A percentile compares a stretch with the other conserved stretches of the same genome.
Conservation (phyloP, 768 basidiomycete species). For the Arthromyces matolae region DNA sequence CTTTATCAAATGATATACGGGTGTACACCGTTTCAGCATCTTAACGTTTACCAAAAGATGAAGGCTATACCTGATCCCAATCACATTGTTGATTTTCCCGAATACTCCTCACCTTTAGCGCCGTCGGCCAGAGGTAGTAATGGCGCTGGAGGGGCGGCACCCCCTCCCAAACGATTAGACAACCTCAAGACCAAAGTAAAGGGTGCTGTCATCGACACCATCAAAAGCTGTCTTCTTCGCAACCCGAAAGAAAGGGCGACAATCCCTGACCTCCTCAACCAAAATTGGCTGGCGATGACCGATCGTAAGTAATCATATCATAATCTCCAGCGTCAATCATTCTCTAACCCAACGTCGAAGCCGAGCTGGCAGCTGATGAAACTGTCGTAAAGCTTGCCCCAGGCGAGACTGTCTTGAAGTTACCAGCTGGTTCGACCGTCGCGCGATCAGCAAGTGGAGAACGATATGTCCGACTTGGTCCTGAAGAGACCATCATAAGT, state of each 20-base stretch:
- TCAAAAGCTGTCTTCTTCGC: slow-evolving; percentile 77
- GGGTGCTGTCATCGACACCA: slow-evolving; percentile 70
- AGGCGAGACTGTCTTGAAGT: slow-evolving; percentile 4
- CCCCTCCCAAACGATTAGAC: slow-evolving; percentile 56
- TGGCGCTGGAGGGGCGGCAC: slow-evolving; percentile 23
- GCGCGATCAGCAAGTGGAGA: slow-evolving; percentile 4
- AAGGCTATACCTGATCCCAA: slow-evolving; percentile 82
- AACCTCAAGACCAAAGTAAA: slow-evolving; percentile 72
- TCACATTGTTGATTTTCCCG: slow-evolving; percentile 80
- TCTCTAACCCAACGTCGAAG: slow-evolving; percentile 11
- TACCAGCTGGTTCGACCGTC: background rate
- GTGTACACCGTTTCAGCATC: slow-evolving; percentile 84
- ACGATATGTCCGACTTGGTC: slow-evolving; percentile 2
- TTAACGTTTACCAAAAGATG: slow-evolving; percentile 87
- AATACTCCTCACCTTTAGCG: slow-evolving; percentile 53
- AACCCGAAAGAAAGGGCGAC: slow-evolving; percentile 81
- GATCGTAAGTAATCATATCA: slow-evolving; percentile 40
- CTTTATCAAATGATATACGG: slow-evolving; percentile 99
- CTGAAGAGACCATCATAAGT: slow-evolving; percentile 70
- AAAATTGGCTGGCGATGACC: slow-evolving; percentile 73
- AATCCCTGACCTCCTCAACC: slow-evolving; percentile 81
- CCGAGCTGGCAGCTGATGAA: slow-evolving; percentile 45
- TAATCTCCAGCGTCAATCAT: background rate
- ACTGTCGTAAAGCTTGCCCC: slow-evolving; percentile 53
- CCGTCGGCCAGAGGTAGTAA: slow-evolving; percentile 31